Percentiles rank a stretch among this genome's conserved stretches.
phyloP scores from a whole-genome alignment of 495 filamentous ascomycete species.

The Hyaloscypha variabilis region DNA sequence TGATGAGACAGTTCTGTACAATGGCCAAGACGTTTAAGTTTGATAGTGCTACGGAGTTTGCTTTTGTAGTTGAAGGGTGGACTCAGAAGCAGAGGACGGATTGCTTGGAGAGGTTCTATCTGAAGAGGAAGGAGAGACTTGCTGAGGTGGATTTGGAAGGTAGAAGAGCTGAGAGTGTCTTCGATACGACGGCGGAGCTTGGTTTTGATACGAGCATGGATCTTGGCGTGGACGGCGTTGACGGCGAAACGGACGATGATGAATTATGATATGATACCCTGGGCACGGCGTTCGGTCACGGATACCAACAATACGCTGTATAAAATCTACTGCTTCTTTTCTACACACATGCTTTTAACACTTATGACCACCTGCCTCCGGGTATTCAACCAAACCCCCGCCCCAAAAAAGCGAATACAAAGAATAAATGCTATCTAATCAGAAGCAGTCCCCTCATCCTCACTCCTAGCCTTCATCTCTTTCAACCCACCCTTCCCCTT shows the following conservation, averaged over 20 bases:
- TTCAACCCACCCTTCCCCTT: constrained; percentile 35
- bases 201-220: constrained; percentile 5
- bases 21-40: constrained; percentile 86
- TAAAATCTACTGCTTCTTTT: not conserved
- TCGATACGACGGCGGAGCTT: not conserved
- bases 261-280: constrained; percentile 31
- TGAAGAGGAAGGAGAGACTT: constrained; percentile 43
- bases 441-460: constrained; percentile 29
- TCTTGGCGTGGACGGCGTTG: not conserved
- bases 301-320: not conserved
- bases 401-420: constrained; percentile 6
- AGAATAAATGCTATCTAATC: constrained; percentile 19
- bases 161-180: constrained; percentile 6
- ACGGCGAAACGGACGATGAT: constrained; percentile 28
- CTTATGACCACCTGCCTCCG: not conserved
- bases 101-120: constrained; percentile 84
- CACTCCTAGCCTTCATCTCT: constrained; percentile 34
- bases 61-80: constrained; percentile 90
- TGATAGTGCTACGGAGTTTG: constrained; percentile 79
- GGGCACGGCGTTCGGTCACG: constrained; percentile 2
- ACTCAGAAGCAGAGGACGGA: constrained; percentile 82
- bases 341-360: not conserved
- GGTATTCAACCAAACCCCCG: constrained; percentile 6
- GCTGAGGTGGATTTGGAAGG: constrained; percentile 29
- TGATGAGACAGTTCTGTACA: constrained; percentile 82